A percentile compares a stretch with the other conserved stretches of the same genome.
phyloP scores from a whole-genome alignment of 345 rosid genomes.

The Salix dunnii region DNA sequence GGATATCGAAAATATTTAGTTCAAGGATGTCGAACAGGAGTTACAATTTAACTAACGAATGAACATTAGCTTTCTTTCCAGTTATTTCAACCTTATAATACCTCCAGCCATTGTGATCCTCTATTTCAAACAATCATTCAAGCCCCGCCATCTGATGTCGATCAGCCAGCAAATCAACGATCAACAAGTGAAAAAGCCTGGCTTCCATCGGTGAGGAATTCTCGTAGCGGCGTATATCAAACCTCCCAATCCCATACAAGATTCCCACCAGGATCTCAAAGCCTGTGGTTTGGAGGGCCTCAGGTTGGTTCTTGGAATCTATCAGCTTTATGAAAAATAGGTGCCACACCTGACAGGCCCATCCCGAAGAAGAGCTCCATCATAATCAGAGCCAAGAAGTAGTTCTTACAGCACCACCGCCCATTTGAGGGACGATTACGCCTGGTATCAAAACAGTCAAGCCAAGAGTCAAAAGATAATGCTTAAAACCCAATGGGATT shows the following conservation, averaged over 20 bases:
- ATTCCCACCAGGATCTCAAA: slow-evolving; percentile 85
- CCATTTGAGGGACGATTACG: too few species aligned
- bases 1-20: too few species aligned
- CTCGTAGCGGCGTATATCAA: slow-evolving; percentile 64
- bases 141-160: slow-evolving; percentile 81
- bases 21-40: too few species aligned
- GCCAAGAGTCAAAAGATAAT: slow-evolving; percentile 59
- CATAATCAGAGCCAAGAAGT: too few species aligned
- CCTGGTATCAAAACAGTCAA: slow-evolving; percentile 54
- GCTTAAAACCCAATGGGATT: slow-evolving; percentile 52
- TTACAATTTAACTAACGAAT: too few species aligned
- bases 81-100: too few species aligned
- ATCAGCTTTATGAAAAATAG: slow-evolving; percentile 79
- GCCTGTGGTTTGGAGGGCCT: slow-evolving; percentile 84
- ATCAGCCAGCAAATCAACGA: slow-evolving; percentile 79
- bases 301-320: slow-evolving; percentile 74
- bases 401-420: too few species aligned
- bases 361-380: slow-evolving; percentile 64
- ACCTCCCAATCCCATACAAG: slow-evolving; percentile 63
- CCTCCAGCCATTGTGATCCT: too few species aligned
- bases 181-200: slow-evolving; percentile 83
- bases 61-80: too few species aligned
- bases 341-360: slow-evolving; percentile 80
- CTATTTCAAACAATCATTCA: slow-evolving; percentile 46
- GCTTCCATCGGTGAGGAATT: slow-evolving; percentile 92